Evolutionary conservation across 1,139 yeast genomes (phyloP).

Genomic region (Pichia sp.): DNA sequence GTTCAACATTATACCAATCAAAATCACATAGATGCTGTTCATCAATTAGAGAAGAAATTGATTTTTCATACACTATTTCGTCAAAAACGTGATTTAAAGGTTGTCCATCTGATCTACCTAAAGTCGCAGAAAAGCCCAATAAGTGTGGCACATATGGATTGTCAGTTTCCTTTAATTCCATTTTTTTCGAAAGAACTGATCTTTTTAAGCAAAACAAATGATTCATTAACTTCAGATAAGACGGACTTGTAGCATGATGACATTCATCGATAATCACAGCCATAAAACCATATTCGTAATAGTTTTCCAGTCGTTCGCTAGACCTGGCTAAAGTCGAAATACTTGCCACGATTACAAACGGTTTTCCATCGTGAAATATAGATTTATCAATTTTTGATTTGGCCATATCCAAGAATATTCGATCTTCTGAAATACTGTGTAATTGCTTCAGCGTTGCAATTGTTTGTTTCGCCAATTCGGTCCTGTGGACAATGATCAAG

Average conservation of each 20-base stretch:
- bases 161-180: conserved; percentile 18
- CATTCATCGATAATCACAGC: conserved; percentile 86
- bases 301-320: conserved; percentile 39
- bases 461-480: conserved; percentile 74
- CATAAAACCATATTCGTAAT: conserved; percentile 52
- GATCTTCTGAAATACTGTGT: conserved; percentile 20
- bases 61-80: conserved; percentile 64
- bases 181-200: conserved; percentile 14
- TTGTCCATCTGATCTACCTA: conserved; percentile 57
- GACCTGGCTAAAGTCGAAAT: conserved; percentile 49
- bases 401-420: conserved; percentile 55
- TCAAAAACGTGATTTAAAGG: conserved; percentile 58
- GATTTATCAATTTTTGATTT: conserved; percentile 21
- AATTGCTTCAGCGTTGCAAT: conserved; percentile 37
- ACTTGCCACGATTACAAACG: conserved; percentile 60
- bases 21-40: conserved; percentile 68
- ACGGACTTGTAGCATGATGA: conserved; percentile 77
- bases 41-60: conserved; percentile 56
- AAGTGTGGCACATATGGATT: conserved; percentile 31
- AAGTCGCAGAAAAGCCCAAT: conserved; percentile 85
- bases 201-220: conserved; percentile 44
- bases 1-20: conserved; percentile 49
- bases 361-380: conserved; percentile 16
- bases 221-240: conserved; percentile 52
- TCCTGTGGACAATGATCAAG: conserved; percentile 71